These are phyloP conservation scores for Candida khao-thaluensis DNA, from an alignment of 805 yeast species.

Conservation along the genomic window DNA sequence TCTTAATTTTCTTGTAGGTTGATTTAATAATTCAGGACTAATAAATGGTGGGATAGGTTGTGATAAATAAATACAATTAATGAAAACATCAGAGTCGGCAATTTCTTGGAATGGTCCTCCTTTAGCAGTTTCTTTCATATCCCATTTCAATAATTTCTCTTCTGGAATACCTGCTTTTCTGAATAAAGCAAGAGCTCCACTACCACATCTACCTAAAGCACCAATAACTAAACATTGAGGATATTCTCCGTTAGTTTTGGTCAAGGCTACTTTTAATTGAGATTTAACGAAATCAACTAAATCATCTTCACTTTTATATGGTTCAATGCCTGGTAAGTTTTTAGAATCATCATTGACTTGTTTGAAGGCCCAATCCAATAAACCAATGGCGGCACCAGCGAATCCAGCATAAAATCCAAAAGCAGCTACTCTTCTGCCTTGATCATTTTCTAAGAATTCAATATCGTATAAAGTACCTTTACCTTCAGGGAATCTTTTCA, in stretches of 20 bases:
- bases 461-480: constrained; percentile 88
- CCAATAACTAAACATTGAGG: constrained; percentile 91
- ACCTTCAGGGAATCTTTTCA: constrained; percentile 86
- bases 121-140: constrained; percentile 90
- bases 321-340: constrained; percentile 75
- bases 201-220: constrained; percentile 97
- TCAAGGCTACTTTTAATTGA: constrained; percentile 55
- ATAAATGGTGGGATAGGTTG: constrained; percentile 92
- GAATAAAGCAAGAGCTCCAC: constrained; percentile 89
- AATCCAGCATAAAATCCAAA: constrained; percentile 99
- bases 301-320: constrained; percentile 72
- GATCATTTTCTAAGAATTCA: constrained; percentile 90
- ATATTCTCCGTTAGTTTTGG: constrained; percentile 56
- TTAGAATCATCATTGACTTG: constrained; percentile 65
- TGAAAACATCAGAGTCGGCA: constrained; percentile 80
- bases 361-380: constrained; percentile 92
- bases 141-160: constrained; percentile 85
- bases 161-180: constrained; percentile 86
- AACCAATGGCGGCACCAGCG: constrained; percentile 98
- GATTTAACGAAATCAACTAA: constrained; percentile 70
- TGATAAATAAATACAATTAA: constrained; percentile 94
- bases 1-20: constrained; percentile 69
- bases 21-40: constrained; percentile 64
- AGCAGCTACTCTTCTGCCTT: constrained; percentile 98
- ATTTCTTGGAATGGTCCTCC: constrained; percentile 98